Conservation (phyloP, 140 eudicot species). For the Artemisia princeps region DNA sequence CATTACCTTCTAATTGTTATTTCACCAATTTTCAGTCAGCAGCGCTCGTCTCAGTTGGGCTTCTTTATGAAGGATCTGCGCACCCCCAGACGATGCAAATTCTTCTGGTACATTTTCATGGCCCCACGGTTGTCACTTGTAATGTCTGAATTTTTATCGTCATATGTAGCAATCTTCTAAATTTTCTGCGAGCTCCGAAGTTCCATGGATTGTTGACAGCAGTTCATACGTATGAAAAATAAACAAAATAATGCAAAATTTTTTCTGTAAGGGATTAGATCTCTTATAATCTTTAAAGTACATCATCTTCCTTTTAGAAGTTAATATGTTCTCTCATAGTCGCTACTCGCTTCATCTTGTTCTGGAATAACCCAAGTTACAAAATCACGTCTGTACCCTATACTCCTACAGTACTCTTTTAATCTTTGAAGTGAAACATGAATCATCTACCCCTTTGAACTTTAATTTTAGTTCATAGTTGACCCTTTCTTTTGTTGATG, state of each 20-base stretch:
- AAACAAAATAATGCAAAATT: neutral
- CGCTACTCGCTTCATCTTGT: neutral
- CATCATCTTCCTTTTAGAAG: slow-evolving; percentile 15
- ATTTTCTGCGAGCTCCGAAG: slow-evolving; percentile 16
- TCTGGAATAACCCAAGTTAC: neutral
- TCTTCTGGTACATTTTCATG: slow-evolving; percentile 55
- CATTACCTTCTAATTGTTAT: slow-evolving; percentile 10
- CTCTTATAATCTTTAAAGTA: neutral
- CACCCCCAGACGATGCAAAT: slow-evolving; percentile 88
- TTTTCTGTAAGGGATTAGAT: neutral
- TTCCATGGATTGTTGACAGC: slow-evolving; percentile 5
- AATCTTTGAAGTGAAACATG: neutral
- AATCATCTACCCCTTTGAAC: neutral
- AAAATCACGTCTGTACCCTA: neutral
- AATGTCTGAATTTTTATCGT: slow-evolving; percentile 4
- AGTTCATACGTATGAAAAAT: neutral
- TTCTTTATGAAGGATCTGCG: slow-evolving; percentile 88
- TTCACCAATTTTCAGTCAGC: slow-evolving; percentile 60
- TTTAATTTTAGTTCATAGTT: neutral
- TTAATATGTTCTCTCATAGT: neutral
- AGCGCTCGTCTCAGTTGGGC: slow-evolving; percentile 91
- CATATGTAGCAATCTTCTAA: neutral
- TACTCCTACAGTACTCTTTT: neutral
- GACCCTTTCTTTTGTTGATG: neutral
- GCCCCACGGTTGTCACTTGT: slow-evolving; percentile 13